phyloP scores from a whole-genome alignment of 2,329 filamentous ascomycete genomes.

The Cladosporium sp. region DNA sequence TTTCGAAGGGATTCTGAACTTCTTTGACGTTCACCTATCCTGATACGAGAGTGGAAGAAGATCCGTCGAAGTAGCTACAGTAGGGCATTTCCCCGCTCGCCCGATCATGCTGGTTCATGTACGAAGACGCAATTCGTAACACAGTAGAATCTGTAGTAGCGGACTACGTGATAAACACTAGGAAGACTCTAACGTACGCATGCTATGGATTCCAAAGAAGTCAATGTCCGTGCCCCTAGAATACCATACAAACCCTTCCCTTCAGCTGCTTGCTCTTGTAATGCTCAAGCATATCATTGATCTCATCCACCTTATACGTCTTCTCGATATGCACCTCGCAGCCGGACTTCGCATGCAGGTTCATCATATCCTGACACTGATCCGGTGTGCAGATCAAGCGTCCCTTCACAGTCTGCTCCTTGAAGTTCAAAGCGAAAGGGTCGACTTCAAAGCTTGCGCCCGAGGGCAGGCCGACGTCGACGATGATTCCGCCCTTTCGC shows the following conservation, averaged over 20 bases:
- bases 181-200: too few relatives aligned
- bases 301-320: conserved; percentile 11
- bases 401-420: conserved; percentile 10
- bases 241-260: conserved; percentile 10
- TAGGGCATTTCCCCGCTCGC: too few relatives aligned
- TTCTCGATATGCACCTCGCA: conserved; percentile 9
- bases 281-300: conserved; percentile 11
- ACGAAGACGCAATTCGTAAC: too few relatives aligned
- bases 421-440: conserved; percentile 10
- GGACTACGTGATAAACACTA: too few relatives aligned
- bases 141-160: too few relatives aligned
- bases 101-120: too few relatives aligned
- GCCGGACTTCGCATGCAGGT: conserved; percentile 7
- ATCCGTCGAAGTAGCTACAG: too few relatives aligned
- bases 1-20: too few relatives aligned
- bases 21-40: too few relatives aligned
- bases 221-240: not conserved
- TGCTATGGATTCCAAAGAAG: too few relatives aligned
- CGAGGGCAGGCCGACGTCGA: conserved; percentile 8
- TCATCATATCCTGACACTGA: conserved; percentile 11
- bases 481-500: conserved; percentile 9
- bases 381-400: conserved; percentile 11
- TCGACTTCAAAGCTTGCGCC: conserved; percentile 1
- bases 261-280: conserved; percentile 11
- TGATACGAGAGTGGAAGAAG: too few relatives aligned